A percentile compares a stretch with the other conserved stretches of the same genome.
phyloP scores from a whole-genome alignment of 2,329 filamentous ascomycete genomes.

The Xylariaceae sp. region DNA sequence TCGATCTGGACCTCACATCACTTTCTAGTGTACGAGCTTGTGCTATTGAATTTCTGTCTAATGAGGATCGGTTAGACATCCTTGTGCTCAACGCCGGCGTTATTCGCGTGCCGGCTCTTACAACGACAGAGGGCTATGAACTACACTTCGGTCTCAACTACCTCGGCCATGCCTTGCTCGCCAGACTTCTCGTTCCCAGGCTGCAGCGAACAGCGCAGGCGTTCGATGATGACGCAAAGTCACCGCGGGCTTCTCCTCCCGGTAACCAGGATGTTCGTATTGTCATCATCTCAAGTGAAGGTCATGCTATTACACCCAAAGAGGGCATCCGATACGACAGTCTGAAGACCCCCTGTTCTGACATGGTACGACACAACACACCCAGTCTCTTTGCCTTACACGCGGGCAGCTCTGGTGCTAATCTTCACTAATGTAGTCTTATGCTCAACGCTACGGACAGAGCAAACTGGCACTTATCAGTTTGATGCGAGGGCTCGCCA shows the following conservation, averaged over 20 bases:
- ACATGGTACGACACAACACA: slow-evolving; percentile 15
- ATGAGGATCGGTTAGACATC: slow-evolving; percentile 4
- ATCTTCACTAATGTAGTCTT: no score
- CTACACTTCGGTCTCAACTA: slow-evolving; percentile 11
- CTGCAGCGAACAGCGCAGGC: slow-evolving; percentile 1
- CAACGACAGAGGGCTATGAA: slow-evolving; percentile 8
- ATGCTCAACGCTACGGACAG: slow-evolving; percentile 39
- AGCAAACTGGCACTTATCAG: slow-evolving; percentile 46
- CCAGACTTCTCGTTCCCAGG: background rate
- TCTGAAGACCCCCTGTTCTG: slow-evolving; percentile 22
- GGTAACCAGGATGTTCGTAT: slow-evolving; percentile 17
- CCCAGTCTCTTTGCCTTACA: no score
- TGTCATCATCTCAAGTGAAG: slow-evolving; percentile 23
- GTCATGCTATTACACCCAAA: slow-evolving; percentile 22
- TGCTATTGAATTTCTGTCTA: background rate
- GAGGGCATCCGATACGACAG: slow-evolving; percentile 31
- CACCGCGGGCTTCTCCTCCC: no score
- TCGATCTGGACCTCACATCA: slow-evolving; percentile 7
- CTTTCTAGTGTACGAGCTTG: background rate
- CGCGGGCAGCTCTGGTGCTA: no score
- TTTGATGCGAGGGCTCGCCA: slow-evolving; percentile 37
- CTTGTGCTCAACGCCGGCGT: slow-evolving; percentile 11
- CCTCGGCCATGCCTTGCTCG: slow-evolving; percentile 9
- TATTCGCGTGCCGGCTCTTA: background rate
- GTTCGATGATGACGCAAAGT: background rate